Evolutionary conservation across 164 flowering plant genomes (phyloP).

Genomic region (Stephania yunnanensis): DNA sequence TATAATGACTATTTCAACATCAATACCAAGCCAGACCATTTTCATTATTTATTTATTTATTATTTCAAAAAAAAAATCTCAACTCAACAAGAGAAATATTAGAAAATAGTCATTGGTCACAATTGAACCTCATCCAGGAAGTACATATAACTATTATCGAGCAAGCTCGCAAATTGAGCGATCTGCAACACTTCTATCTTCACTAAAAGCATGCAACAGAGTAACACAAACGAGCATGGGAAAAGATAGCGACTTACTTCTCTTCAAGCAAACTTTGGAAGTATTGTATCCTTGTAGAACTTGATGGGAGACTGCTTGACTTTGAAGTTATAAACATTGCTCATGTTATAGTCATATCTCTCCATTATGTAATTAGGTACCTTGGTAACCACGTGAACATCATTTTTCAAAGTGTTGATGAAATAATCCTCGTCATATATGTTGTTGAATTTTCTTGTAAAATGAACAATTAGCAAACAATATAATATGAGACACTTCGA

Average conservation of each 20-base stretch:
- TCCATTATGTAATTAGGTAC: slow-evolving; percentile 77
- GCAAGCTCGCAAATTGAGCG: too few relatives aligned
- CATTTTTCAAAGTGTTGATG: slow-evolving; percentile 48
- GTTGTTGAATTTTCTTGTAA: slow-evolving; percentile 67
- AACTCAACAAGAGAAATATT: background rate
- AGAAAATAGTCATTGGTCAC: background rate
- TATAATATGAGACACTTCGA: too few relatives aligned
- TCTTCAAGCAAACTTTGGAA: slow-evolving; percentile 89
- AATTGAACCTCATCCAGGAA: too few relatives aligned
- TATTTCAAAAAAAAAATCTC: background rate
- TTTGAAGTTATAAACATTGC: slow-evolving; percentile 74
- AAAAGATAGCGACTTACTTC: slow-evolving; percentile 43
- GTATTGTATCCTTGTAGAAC: slow-evolving; percentile 68
- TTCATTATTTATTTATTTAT: too few relatives aligned
- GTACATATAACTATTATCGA: too few relatives aligned
- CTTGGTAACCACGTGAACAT: slow-evolving; percentile 57
- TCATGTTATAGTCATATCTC: slow-evolving; percentile 72
- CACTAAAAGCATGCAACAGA: background rate
- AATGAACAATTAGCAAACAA: too few relatives aligned
- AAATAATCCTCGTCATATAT: slow-evolving; percentile 85
- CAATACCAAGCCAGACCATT: too few relatives aligned
- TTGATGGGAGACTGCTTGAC: slow-evolving; percentile 71
- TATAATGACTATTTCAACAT: too few relatives aligned
- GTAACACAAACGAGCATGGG: slow-evolving; percentile 1
- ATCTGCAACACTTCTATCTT: too few relatives aligned